Evolutionary conservation across 192 early-diverging fungal genomes (phyloP).

Genomic region (Umbelopsis sp.): DNA sequence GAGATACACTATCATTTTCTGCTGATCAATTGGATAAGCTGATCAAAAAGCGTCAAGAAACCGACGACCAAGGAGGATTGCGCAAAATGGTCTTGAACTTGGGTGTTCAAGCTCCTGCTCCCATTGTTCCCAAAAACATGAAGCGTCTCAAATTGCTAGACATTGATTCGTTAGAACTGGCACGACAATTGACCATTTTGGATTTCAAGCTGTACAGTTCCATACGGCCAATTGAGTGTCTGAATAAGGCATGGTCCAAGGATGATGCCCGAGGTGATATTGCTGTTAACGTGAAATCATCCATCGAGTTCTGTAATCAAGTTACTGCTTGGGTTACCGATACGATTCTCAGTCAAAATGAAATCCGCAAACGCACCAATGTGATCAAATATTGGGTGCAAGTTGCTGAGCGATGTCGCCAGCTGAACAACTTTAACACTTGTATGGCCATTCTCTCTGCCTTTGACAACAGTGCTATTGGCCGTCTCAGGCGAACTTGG

Average conservation of each 20-base stretch:
- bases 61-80: constrained; percentile 56
- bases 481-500: constrained; percentile 92
- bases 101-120: constrained; percentile 65
- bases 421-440: constrained; percentile 94
- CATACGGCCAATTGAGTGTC: constrained; percentile 86
- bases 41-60: constrained; percentile 72
- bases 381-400: constrained; percentile 86
- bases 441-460: constrained; percentile 90
- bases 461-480: constrained; percentile 85
- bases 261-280: constrained; percentile 60
- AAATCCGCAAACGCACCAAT: constrained; percentile 75
- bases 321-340: constrained; percentile 88
- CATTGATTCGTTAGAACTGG: constrained; percentile 89
- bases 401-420: constrained; percentile 81
- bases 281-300: constrained; percentile 85
- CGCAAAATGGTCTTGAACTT: constrained; percentile 66
- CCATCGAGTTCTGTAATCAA: constrained; percentile 84
- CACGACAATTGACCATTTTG: constrained; percentile 94
- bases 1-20: constrained; percentile 69
- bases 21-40: constrained; percentile 74
- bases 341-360: constrained; percentile 78
- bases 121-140: constrained; percentile 82
- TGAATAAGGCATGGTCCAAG: constrained; percentile 88
- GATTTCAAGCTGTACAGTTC: constrained; percentile 82
- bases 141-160: constrained; percentile 83